Conservation (phyloP, 176 grass and related monocot species). For the Coix lacrymajobi region DNA sequence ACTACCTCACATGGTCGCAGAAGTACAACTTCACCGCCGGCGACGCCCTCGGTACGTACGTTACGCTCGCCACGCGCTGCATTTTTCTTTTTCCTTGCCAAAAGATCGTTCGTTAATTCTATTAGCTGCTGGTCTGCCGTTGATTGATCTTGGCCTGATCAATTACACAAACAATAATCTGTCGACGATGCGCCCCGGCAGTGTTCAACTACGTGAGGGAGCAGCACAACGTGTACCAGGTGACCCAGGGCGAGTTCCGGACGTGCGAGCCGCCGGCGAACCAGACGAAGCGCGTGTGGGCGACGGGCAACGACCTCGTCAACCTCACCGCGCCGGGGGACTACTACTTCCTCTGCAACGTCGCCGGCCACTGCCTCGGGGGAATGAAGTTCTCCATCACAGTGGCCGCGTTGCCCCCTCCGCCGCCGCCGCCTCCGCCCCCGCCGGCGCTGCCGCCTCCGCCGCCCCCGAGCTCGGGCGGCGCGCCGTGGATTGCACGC, state of each 20-base stretch:
- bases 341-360: slow-evolving; percentile 71
- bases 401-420: slow-evolving; percentile 19
- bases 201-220: slow-evolving; percentile 61
- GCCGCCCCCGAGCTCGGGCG: slow-evolving; percentile 28
- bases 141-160: neutral
- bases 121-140: too few species aligned
- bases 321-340: slow-evolving; percentile 44
- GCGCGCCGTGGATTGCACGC: neutral
- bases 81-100: neutral
- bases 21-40: slow-evolving; percentile 84
- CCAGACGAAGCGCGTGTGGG: slow-evolving; percentile 31
- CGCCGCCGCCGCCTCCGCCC: neutral
- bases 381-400: slow-evolving; percentile 69
- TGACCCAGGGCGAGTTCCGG: slow-evolving; percentile 51
- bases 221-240: slow-evolving; percentile 65
- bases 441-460: neutral
- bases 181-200: neutral
- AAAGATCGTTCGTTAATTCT: too few species aligned
- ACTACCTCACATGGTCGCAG: slow-evolving; percentile 67
- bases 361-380: slow-evolving; percentile 63
- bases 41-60: slow-evolving; percentile 55
- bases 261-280: slow-evolving; percentile 39
- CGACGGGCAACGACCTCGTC: slow-evolving; percentile 39
- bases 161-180: neutral
- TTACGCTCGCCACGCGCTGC: too few species aligned